Base-by-base conservation (phyloP, 1,284 basidiomycete species). In the Tilletia caries region DNA sequence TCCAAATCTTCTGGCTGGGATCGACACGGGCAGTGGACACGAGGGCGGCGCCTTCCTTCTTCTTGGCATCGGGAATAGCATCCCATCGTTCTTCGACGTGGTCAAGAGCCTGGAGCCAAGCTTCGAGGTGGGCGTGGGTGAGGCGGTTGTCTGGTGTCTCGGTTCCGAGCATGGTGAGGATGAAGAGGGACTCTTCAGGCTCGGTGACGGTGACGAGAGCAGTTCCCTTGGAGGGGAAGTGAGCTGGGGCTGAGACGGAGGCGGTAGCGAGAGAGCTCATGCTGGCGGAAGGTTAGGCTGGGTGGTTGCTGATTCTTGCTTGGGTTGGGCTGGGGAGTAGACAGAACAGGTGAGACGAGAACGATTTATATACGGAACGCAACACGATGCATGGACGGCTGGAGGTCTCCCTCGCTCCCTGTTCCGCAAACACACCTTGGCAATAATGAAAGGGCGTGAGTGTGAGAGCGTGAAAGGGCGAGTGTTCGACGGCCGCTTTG, bases 81-180 rank as follows among this genome's bases (percentile, higher is more conserved):
- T 89, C 85, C 94, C 94, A 97, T 75, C 91, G 87, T 27, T 85
- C 84, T 83, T 95, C 92, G 10, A 95, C 90, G 15, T 85, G 83
- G 76, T 92, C 89, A 44, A 96, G 86, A 2, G 91, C 91, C 25
- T 91, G 90, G 69, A 87, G 86, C 33, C 93, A 76, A 0, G 87
- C 91, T n/a, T 86, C 83, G 67, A 87, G 86, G 67, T 92, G 85
- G 5, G 83, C 82, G 46, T 86, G 85, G 0, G 89, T 90, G 52
- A 93, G 84, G 18, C 92, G 88, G 77, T 88, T 91, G 83, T 93
- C 92, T 33, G 86, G 75, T 12, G 80, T 83, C 54, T 80, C 72
- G 15, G 73, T 70, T 52, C 74, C 76, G 3, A 76, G 60, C 65
- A 82, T 69, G 25, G 69, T 71, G 20, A 82, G 71, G 15, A 76